A percentile compares a stretch with the other conserved stretches of the same genome.
Conservation (phyloP, 805 yeast genomes). For the Candida orba region DNA sequence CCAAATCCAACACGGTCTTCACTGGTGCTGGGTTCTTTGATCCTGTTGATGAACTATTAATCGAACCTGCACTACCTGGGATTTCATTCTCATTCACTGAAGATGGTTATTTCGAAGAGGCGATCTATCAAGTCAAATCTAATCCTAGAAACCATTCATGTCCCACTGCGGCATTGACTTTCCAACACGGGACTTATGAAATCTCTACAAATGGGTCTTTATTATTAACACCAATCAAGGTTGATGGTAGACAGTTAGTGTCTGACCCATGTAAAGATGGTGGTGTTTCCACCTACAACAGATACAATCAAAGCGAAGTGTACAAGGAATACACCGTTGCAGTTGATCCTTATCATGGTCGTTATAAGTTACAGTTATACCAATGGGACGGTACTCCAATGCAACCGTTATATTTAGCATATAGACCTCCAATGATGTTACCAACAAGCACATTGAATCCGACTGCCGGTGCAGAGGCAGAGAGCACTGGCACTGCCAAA, state of each 20-base stretch:
- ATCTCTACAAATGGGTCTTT: conserved; percentile 60
- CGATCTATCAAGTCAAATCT: conserved; percentile 70
- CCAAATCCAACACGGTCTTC: conserved; percentile 88
- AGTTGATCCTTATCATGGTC: conserved; percentile 78
- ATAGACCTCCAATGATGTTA: conserved; percentile 92
- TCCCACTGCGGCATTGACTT: conserved; percentile 74
- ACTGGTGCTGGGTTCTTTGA: conserved; percentile 97
- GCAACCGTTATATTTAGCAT: conserved; percentile 88
- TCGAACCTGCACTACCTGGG: conserved; percentile 96
- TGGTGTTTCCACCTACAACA: conserved; percentile 54
- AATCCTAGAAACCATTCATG: conserved; percentile 72
- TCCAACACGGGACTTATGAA: conserved; percentile 83
- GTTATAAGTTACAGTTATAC: conserved; percentile 64
- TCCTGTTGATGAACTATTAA: conserved; percentile 89
- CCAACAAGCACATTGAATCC: conserved; percentile 93
- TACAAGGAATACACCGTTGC: conserved; percentile 51
- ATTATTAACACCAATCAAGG: conserved; percentile 61
- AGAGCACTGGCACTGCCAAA: conserved; percentile 28
- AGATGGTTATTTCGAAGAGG: conserved; percentile 90
- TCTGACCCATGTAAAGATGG: conserved; percentile 77
- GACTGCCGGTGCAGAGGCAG: conserved; percentile 33
- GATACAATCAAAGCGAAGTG: conserved; percentile 63
- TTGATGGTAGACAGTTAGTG: conserved; percentile 88
- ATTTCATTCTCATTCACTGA: conserved; percentile 86
- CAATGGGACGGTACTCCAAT: conserved; percentile 72